A percentile compares a stretch with the other conserved stretches of the same genome.
These are phyloP conservation scores for Penicillium crustosum DNA, from an alignment of 2,329 filamentous ascomycete species.

Conservation along the genomic window DNA sequence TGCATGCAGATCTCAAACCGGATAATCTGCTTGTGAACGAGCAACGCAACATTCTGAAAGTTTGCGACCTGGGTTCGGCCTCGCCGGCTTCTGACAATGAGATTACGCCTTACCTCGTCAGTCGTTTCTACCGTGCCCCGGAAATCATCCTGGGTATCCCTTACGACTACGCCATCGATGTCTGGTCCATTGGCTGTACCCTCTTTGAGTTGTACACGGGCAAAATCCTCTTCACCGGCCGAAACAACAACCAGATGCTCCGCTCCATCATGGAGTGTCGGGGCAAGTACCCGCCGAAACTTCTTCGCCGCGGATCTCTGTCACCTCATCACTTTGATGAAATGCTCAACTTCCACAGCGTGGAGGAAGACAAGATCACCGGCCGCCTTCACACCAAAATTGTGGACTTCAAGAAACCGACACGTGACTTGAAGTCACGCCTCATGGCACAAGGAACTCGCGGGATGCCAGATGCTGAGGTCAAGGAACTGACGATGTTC, in stretches of 20 bases:
- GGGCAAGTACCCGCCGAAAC: conserved; percentile 84
- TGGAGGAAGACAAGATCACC: conserved; percentile 83
- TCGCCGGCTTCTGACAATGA: conserved; percentile 88
- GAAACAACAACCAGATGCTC: conserved; percentile 98
- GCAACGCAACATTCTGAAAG: conserved; percentile 78
- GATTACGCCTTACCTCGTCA: conserved; percentile 91
- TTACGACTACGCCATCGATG: conserved; percentile 90
- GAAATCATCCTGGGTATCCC: conserved; percentile 97
- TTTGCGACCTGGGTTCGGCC: conserved; percentile 95
- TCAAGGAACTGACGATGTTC: conserved; percentile 77
- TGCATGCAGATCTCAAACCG: conserved; percentile 95
- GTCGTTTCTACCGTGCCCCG: conserved; percentile 93
- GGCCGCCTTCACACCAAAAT: conserved; percentile 65
- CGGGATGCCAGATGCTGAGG: conserved; percentile 71
- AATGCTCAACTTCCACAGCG: conserved; percentile 76
- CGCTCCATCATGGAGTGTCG: conserved; percentile 94
- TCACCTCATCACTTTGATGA: conserved; percentile 80
- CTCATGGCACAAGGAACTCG: conserved; percentile 70
- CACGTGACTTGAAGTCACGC: conserved; percentile 77
- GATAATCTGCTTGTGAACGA: conserved; percentile 96
- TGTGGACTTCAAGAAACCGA: conserved; percentile 62
- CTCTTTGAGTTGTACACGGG: conserved; percentile 96
- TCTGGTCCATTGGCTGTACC: conserved; percentile 98
- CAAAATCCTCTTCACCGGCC: conserved; percentile 92
- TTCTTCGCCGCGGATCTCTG: conserved; percentile 79